A percentile compares a stretch with the other conserved stretches of the same genome.
Conservation (phyloP, 208 protist genomes). For the Leishmania arabica region DNA sequence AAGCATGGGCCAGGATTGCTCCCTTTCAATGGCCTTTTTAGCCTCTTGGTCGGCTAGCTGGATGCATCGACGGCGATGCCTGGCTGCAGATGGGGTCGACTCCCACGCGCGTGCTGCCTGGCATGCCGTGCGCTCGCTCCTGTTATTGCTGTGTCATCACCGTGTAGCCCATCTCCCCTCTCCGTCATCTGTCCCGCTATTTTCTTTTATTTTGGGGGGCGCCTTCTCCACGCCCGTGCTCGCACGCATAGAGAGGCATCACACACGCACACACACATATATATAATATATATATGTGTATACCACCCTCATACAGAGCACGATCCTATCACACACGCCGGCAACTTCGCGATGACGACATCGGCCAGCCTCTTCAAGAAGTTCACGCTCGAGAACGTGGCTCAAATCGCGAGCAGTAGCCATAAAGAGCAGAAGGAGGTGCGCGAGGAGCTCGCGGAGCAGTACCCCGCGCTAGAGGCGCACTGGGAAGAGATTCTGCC, state of each 20-base stretch:
- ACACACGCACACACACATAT: neutral
- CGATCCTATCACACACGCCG: neutral
- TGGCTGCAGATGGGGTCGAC: neutral
- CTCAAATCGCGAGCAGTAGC: slow-evolving; percentile 86
- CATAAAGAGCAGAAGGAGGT: slow-evolving; percentile 92
- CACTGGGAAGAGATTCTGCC: slow-evolving; percentile 95
- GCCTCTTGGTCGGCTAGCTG: neutral
- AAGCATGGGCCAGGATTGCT: neutral
- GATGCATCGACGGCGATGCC: neutral
- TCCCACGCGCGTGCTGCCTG: neutral
- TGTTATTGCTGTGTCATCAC: neutral
- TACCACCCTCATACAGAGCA: neutral
- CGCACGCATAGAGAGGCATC: neutral
- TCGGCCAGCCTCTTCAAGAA: slow-evolving; percentile 89
- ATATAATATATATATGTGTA: neutral
- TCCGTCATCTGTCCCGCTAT: neutral
- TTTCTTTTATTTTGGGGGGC: too few species aligned
- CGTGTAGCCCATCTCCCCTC: neutral
- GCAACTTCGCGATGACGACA: slow-evolving; percentile 19
- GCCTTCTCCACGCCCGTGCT: neutral
- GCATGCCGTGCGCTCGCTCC: neutral
- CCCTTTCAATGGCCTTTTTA: neutral
- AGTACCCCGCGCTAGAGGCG: slow-evolving; percentile 84
- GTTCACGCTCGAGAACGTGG: slow-evolving; percentile 90
- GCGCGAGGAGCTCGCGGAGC: slow-evolving; percentile 77